Evolutionary conservation across 768 basidiomycete species (phyloP), one percentile per base, ranked within the genome.

Genomic region (Naganishia antarctica): DNA sequence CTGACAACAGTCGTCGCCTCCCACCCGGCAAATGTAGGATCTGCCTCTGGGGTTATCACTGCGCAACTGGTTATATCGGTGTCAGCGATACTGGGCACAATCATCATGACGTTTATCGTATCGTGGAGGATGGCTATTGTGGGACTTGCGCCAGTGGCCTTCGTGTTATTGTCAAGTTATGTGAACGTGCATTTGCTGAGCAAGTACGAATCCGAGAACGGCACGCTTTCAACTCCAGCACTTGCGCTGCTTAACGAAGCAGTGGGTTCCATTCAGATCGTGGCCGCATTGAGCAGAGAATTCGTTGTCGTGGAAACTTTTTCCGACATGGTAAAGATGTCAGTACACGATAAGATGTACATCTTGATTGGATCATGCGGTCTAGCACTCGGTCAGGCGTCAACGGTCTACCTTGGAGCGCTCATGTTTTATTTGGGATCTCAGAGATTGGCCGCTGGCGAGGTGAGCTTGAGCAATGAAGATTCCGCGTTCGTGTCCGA

Each of bases 71-170:
- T 63, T 25, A 53, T 61, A 1, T 29, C 53, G 8, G 34, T 4
- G 41, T 64, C 43, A 72, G 71, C 50, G 57, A 37, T 74, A 12
- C 12, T 66, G 61, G 72, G 57, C 13, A 68, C 70, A 1, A 37
- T 66, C 48, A 65, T 71, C 51, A 61, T 70, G 57, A 68, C 68
- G 5, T 70, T 73, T 50, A 46, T 68, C 9, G 62, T 74, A n/a
- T 68, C 51, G 41, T 74, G 73, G 73, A 63, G 70, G 46, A 46
- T 74, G 21, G 70, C 72, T 2, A 67, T 60, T 37, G 28, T 74
- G 58, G 61, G 70, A 16, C 34, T 74, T 11, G 67, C 72, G 8
- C 59, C 72, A 26, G 65, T 74, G 1, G 31, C 58, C 11, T 59
- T 66, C 12, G 58, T 61, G 2, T 60, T 61, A 15, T n/a, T 57